Percentiles rank a stretch among this genome's conserved stretches.
These are phyloP conservation scores for Ciborinia camelliae DNA, from an alignment of 2,329 filamentous ascomycete genomes.

Conservation along the genomic window DNA sequence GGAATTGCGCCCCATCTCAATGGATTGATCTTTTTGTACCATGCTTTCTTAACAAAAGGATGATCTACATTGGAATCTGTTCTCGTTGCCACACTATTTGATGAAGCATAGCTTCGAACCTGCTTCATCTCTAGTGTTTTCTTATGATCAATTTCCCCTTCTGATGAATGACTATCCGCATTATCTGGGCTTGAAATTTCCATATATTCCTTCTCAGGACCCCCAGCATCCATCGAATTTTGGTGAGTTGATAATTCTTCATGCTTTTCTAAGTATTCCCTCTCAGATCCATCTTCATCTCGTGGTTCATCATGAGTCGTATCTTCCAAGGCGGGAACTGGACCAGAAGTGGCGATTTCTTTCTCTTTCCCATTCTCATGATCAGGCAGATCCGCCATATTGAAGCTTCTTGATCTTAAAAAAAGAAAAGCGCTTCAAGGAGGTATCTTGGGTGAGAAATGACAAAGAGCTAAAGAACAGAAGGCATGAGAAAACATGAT, in stretches of 20 bases:
- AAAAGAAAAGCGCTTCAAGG: neutral
- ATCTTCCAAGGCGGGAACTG: conserved; percentile 4
- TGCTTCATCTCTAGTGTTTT: conserved; percentile 40
- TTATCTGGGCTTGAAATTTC: conserved; percentile 25
- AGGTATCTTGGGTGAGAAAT: neutral
- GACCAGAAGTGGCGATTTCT: conserved; percentile 14
- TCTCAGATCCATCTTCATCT: conserved; percentile 19
- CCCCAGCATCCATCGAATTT: conserved; percentile 11
- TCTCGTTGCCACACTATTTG: conserved; percentile 48
- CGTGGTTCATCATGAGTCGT: conserved; percentile 8
- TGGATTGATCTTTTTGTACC: conserved; percentile 62
- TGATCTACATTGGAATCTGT: conserved; percentile 37
- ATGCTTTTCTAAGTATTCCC: conserved; percentile 13
- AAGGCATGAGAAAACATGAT: neutral
- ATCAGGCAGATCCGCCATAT: conserved; percentile 10
- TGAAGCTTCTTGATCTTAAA: conserved; percentile 12
- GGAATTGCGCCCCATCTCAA: conserved; percentile 57
- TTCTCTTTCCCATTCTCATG: conserved; percentile 13
- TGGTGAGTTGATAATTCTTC: conserved; percentile 11
- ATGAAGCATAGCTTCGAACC: conserved; percentile 53
- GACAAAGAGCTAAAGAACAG: neutral
- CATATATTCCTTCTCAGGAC: conserved; percentile 32
- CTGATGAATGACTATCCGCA: conserved; percentile 24
- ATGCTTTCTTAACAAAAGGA: conserved; percentile 45
- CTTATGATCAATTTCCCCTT: conserved; percentile 21